A percentile compares a stretch with the other conserved stretches of the same genome.
Conservation (phyloP, 169 alveolate species). For the Plasmodium billcollinsi region DNA sequence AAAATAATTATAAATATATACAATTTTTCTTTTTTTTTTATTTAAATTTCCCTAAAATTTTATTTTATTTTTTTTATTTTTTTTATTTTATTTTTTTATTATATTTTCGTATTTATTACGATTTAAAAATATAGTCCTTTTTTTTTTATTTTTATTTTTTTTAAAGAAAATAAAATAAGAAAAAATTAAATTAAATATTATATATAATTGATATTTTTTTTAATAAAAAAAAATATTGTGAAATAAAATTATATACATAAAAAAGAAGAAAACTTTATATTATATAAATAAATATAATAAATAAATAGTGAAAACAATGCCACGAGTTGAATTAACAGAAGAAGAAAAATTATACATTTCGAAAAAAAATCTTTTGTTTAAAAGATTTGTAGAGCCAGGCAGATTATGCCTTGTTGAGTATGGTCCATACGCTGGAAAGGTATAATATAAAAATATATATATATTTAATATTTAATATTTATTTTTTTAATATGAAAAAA, state of each 20-base stretch:
- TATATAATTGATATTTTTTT: no score
- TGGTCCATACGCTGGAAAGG: constrained; percentile 95
- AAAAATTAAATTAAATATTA: no score
- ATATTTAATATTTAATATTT: background rate
- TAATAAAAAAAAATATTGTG: no score
- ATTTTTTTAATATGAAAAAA: background rate
- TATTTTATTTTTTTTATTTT: no score
- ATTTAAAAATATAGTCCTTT: background rate
- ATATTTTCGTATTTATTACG: background rate
- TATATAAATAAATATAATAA: no score
- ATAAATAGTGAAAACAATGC: constrained; percentile 12
- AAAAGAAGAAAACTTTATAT: no score
- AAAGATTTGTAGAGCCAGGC: constrained; percentile 94
- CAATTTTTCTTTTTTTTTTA: no score
- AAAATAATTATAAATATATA: no score
- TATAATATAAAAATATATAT: constrained; percentile 43
- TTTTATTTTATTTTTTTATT: no score
- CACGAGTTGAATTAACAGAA: constrained; percentile 48
- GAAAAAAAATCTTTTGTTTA: constrained; percentile 87
- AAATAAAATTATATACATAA: no score
- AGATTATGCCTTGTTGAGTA: constrained; percentile 93
- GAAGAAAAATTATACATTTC: constrained; percentile 40
- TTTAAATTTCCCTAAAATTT: no score
- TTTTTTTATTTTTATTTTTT: background rate
- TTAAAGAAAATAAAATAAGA: no score